phyloP scores from a whole-genome alignment of 2,329 filamentous ascomycete species.

The Fusarium hainanense region DNA sequence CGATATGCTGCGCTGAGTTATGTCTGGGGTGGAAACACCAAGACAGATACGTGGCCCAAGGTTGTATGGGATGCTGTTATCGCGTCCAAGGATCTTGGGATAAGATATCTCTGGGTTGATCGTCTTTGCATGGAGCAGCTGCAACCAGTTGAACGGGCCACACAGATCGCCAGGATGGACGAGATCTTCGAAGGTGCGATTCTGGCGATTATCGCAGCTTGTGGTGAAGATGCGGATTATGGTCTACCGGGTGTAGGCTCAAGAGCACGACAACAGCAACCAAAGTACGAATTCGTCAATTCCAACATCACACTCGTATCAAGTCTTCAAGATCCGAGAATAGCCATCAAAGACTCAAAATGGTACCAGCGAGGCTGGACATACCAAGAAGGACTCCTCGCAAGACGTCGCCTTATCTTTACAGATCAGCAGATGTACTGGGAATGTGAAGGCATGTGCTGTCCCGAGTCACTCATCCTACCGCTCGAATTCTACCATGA shows the following conservation, averaged over 20 bases:
- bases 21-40: conserved; percentile 50
- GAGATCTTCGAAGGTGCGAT: conserved; percentile 51
- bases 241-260: conserved; percentile 52
- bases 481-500: conserved; percentile 50
- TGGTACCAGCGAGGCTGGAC: conserved; percentile 55
- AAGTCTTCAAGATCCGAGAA: conserved; percentile 47
- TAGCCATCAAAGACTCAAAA: conserved; percentile 47
- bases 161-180: conserved; percentile 53
- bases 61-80: conserved; percentile 49
- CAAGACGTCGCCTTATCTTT: conserved; percentile 53
- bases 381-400: conserved; percentile 54
- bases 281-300: conserved; percentile 49
- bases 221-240: conserved; percentile 48
- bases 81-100: conserved; percentile 48
- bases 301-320: conserved; percentile 50
- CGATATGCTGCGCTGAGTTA: conserved; percentile 52
- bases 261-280: conserved; percentile 44
- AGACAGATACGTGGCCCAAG: conserved; percentile 46
- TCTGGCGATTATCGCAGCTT: conserved; percentile 55
- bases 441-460: conserved; percentile 54
- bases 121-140: conserved; percentile 50
- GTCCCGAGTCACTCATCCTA: conserved; percentile 50
- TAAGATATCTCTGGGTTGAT: conserved; percentile 55
- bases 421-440: conserved; percentile 55
- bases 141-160: conserved; percentile 40